Percentiles rank a stretch among this genome's conserved stretches.
Conservation (phyloP, 2,329 filamentous ascomycete genomes). For the Botrytis squamosa region DNA sequence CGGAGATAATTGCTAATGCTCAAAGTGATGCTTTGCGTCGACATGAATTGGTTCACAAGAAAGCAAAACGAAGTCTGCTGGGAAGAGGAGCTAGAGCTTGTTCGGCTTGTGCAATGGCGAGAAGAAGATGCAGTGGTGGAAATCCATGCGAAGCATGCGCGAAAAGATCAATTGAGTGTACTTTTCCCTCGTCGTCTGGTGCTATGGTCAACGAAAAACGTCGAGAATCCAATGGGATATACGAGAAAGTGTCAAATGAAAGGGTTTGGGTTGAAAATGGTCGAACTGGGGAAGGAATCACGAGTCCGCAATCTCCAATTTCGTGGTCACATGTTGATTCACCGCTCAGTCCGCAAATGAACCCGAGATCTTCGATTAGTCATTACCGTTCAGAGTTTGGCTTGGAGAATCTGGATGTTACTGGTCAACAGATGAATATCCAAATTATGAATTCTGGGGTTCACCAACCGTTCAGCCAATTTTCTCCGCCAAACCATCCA, state of each 20-base stretch:
- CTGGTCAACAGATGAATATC: constrained; percentile 1
- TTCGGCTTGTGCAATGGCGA: not conserved
- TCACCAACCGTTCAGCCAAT: not conserved
- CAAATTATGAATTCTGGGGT: not conserved
- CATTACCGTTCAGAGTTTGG: not conserved
- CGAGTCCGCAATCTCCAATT: not conserved
- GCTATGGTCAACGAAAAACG: not conserved
- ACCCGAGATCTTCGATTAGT: not conserved
- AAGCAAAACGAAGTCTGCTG: constrained; percentile 2
- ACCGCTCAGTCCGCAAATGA: not conserved
- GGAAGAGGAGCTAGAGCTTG: constrained; percentile 17
- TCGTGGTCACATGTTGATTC: not conserved
- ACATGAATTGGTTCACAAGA: constrained; percentile 14
- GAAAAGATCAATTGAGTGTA: not conserved
- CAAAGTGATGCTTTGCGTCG: constrained; percentile 12
- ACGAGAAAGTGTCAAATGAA: not conserved
- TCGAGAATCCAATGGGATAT: not conserved
- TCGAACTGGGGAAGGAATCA: not conserved
- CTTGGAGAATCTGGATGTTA: not conserved
- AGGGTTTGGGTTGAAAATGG: not conserved
- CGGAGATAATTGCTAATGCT: not conserved
- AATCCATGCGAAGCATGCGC: not conserved
- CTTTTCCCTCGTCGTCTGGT: not conserved
- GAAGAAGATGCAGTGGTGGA: constrained; percentile 12
- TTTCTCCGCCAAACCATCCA: not conserved